Evolutionary conservation across 768 basidiomycete genomes (phyloP).

Genomic region (Symmetrospora coprosmae): DNA sequence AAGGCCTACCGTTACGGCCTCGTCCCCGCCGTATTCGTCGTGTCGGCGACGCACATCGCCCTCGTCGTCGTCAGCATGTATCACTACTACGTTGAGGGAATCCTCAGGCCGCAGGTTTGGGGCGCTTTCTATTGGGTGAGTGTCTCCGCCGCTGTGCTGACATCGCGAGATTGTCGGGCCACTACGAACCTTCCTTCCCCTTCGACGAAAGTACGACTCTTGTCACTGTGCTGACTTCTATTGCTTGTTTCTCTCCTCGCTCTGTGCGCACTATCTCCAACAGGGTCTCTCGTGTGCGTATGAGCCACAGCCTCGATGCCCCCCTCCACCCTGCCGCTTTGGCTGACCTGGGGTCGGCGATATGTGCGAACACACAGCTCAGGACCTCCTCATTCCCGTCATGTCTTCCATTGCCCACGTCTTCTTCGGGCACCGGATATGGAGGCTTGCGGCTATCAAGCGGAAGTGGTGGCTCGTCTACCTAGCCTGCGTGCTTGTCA

Average conservation of each 20-base stretch:
- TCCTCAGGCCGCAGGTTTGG: neutral
- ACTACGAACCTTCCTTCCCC: no score
- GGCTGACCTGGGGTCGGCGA: no score
- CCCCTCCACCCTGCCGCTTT: no score
- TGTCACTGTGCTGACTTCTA: no score
- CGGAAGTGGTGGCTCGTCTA: neutral
- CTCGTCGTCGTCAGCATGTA: neutral
- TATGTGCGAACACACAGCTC: neutral
- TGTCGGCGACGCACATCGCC: neutral
- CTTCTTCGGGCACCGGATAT: constrained; percentile 14
- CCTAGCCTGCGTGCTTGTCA: neutral
- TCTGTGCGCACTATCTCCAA: no score
- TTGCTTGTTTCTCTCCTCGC: no score
- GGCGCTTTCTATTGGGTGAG: constrained; percentile 5
- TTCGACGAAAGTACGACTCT: no score
- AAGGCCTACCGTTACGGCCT: neutral
- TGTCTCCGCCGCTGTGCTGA: neutral
- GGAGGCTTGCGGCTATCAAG: neutral
- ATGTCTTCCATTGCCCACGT: constrained; percentile 1
- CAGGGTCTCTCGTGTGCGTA: neutral
- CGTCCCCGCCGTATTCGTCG: neutral
- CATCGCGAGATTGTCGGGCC: no score
- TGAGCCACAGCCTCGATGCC: neutral
- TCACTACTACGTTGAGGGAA: constrained; percentile 11
- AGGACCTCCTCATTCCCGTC: constrained; percentile 5